These are phyloP conservation scores for Citrus australasica DNA, from an alignment of 345 rosid genomes.

Conservation along the genomic window DNA sequence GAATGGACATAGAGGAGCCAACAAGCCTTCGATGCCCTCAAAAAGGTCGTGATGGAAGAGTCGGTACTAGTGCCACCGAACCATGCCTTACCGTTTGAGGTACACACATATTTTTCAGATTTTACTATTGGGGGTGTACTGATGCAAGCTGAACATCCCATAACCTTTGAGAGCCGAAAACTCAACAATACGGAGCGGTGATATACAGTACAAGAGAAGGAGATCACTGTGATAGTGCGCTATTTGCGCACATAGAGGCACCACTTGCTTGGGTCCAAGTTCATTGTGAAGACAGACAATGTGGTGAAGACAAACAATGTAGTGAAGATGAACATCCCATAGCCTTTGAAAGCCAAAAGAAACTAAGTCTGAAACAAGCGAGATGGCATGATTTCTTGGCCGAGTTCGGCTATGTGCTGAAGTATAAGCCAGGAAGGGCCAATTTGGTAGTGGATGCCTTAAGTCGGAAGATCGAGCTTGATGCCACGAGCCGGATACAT, in stretches of 20 bases:
- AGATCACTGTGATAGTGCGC: neutral
- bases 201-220: neutral
- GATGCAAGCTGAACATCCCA: accelerated
- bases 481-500: neutral
- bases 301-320: neutral
- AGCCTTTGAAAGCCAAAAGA: neutral
- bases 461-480: neutral
- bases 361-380: neutral
- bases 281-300: too few species aligned
- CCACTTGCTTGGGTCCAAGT: neutral
- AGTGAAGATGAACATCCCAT: neutral
- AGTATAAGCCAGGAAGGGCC: neutral
- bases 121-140: accelerated
- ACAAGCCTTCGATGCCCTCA: neutral
- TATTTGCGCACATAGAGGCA: neutral
- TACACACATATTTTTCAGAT: neutral
- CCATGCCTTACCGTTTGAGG: neutral
- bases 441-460: neutral
- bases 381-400: neutral
- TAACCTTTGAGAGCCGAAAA: neutral
- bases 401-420: neutral
- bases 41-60: neutral
- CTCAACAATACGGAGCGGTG: neutral
- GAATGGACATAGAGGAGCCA: neutral
- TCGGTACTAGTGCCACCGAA: neutral